A percentile compares a stretch with the other conserved stretches of the same genome.
These are phyloP conservation scores for Tetrahymena thermophila DNA, from an alignment of 73 alveolate species.

Conservation along the genomic window DNA sequence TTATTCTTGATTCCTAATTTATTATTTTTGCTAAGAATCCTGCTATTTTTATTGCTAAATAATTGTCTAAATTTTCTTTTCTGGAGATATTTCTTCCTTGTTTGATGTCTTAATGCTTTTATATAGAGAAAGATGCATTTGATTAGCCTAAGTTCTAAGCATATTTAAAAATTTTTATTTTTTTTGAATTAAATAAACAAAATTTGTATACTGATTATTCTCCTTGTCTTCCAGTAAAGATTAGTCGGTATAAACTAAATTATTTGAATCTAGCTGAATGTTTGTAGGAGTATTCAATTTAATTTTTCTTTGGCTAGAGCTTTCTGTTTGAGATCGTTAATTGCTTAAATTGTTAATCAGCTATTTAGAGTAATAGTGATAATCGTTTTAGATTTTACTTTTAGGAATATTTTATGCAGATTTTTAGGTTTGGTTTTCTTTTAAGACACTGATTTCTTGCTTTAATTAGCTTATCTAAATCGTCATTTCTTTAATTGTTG, in stretches of 20 bases:
- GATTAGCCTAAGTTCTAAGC: not conserved
- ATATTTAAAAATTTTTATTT: not conserved
- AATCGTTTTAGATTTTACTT: not conserved
- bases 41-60: not conserved
- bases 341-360: not conserved
- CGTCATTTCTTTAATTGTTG: not conserved
- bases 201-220: not conserved
- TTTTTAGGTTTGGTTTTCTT: not conserved
- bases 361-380: not conserved
- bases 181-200: not conserved
- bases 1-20: not conserved
- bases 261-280: not conserved
- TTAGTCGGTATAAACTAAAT: not conserved
- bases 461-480: not conserved
- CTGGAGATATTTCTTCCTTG: not conserved
- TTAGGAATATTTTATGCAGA: not conserved
- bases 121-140: not conserved
- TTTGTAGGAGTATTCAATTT: not conserved
- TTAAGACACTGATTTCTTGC: not conserved
- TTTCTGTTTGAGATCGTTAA: not conserved
- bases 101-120: not conserved
- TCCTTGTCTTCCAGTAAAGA: not conserved
- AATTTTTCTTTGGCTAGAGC: not conserved
- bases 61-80: not conserved
- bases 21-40: not conserved